A percentile compares a stretch with the other conserved stretches of the same genome.
These are phyloP conservation scores for Aureobasidium sp. DNA, from an alignment of 2,329 filamentous ascomycete species.

Conservation along the genomic window DNA sequence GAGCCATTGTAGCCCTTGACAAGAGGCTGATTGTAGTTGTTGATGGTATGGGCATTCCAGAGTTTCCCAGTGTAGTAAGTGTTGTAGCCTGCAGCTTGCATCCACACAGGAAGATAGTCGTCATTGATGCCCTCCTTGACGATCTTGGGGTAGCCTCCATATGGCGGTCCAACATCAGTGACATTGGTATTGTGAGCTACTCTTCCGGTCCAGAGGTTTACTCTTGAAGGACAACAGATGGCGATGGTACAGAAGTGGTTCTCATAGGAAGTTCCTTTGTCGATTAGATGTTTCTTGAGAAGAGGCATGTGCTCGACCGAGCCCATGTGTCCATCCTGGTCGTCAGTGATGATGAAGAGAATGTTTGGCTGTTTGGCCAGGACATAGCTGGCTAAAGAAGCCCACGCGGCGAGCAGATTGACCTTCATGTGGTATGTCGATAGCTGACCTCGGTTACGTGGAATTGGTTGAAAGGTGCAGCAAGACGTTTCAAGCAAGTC, in stretches of 20 bases:
- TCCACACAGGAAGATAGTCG: conserved; percentile 60
- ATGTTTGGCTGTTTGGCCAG: conserved; percentile 40
- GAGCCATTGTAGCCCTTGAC: conserved; percentile 50
- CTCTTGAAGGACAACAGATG: conserved; percentile 59
- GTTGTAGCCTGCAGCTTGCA: conserved; percentile 58
- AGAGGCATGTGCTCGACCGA: conserved; percentile 55
- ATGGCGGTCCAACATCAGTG: conserved; percentile 46
- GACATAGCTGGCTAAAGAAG: not conserved
- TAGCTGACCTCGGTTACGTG: not conserved
- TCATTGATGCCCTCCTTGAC: conserved; percentile 56
- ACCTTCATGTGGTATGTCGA: not conserved
- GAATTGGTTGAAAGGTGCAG: not conserved
- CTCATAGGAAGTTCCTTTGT: conserved; percentile 50
- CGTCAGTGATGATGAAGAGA: conserved; percentile 60
- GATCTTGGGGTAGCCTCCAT: conserved; percentile 59
- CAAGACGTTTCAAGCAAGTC: not conserved
- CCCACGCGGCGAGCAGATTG: not conserved
- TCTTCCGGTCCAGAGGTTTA: conserved; percentile 56
- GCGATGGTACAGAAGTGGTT: conserved; percentile 58
- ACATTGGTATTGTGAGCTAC: conserved; percentile 63
- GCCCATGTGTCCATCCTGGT: conserved; percentile 56
- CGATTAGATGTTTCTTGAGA: conserved; percentile 47
- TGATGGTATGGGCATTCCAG: conserved; percentile 54
- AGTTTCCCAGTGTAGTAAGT: conserved; percentile 66
- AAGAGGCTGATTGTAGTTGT: conserved; percentile 53